Base-by-base conservation (phyloP, 164 flowering plant species). In the Aristolochia contorta region DNA sequence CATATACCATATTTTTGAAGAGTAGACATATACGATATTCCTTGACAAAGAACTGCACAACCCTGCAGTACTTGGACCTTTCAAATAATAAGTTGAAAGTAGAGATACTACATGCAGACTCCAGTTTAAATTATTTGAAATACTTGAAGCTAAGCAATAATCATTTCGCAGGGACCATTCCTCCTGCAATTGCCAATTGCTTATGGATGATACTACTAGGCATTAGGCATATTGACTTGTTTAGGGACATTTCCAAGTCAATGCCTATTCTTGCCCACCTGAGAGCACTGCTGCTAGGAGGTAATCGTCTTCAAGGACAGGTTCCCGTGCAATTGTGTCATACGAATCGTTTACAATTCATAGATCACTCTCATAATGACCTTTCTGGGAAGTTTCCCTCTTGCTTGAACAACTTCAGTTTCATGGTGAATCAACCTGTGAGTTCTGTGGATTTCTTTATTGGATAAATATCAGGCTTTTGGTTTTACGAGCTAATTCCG, bases 381-480 rank as follows among this genome's bases (percentile, higher is more conserved):
- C 58, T 62, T 10, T 52, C 49, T 6, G 58, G 65, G 45, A 54
- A 21, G 33, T 21, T 62, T 22, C 65, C 65, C 16, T 52, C 57
- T 54, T 62, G 65, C 33, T 32, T 54, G 19, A 62, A 54, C 24
- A 62, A 53, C 13, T 21, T 62, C 0, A 62, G 43, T 49, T 32
- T 37, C 65, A 33, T 62, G 57, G 58, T 20, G 13, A 20, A 27
- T 37, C 43, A 10, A 37, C 43, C 43, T 37, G 25, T 21, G 21
- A 62, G 13, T 20, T 19, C 20, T 27, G 16, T 53, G 51, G 43
- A 37, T 37, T 37, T 23, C 16, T 6, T 33, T 41, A 13, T 59
- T 21, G n/a, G 12, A 14, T 1, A 37, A 20, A 21, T 52, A 30
- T 32, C 16, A 1, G 27, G n/a, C 6, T 8, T 6, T 20, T 6